Evolutionary conservation across 805 yeast genomes (phyloP).

Genomic region (Kluyveromyces dobzhanskii): DNA sequence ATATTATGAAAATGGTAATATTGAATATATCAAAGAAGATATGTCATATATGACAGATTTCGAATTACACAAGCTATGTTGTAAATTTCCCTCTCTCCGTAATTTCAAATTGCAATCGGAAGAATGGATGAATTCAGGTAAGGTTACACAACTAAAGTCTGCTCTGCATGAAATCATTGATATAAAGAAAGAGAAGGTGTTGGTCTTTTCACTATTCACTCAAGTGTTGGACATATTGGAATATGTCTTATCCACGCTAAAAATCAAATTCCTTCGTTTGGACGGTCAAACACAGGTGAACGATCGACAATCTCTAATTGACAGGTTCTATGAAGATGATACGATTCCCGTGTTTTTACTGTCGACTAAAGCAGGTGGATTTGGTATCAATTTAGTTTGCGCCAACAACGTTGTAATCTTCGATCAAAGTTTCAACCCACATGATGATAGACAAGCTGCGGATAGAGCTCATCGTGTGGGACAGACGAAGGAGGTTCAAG

Average conservation of each 20-base stretch:
- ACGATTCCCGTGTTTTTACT: conserved; percentile 78
- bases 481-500: conserved; percentile 75
- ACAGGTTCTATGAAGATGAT: conserved; percentile 74
- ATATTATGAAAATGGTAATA: conserved; percentile 65
- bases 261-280: conserved; percentile 67
- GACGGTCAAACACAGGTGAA: conserved; percentile 96
- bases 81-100: conserved; percentile 59
- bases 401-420: conserved; percentile 88
- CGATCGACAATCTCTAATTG: conserved; percentile 84
- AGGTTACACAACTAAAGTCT: conserved; percentile 48
- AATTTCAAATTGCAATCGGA: conserved; percentile 44
- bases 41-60: conserved; percentile 93
- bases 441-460: conserved; percentile 97
- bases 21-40: conserved; percentile 75
- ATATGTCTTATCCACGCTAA: conserved; percentile 51
- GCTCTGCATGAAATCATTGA: conserved; percentile 48
- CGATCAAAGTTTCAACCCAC: conserved; percentile 95
- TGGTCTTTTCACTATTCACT: conserved; percentile 87
- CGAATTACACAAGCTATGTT: conserved; percentile 72
- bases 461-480: conserved; percentile 98
- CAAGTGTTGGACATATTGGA: conserved; percentile 87
- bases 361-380: conserved; percentile 97
- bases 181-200: conserved; percentile 50
- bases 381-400: conserved; percentile 93
- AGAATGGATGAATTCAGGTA: conserved; percentile 64